Base-by-base conservation (phyloP, 2,329 filamentous ascomycete species). In the Moelleriella libera region DNA sequence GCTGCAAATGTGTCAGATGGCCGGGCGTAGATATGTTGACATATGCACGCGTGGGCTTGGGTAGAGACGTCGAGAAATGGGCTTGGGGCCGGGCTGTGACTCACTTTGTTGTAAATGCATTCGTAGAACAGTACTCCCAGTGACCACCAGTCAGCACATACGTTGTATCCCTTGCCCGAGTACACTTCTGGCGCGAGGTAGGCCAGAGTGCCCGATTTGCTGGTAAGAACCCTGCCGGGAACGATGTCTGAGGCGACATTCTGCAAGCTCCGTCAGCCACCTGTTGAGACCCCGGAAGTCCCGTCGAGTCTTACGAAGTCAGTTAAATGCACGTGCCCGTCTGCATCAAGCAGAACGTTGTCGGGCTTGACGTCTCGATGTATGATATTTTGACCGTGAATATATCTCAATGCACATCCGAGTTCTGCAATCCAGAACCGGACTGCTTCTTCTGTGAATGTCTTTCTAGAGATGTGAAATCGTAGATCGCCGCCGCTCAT, bases 101-200 rank as follows among this genome's bases (percentile, higher is more conserved):
- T 46, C 67, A 88, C 88, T 82, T 94, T 97, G 69, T 94, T 95
- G 70, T 97, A 98, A 54, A 98, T 96, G 74, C 92, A 97, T 65
- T 98, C 92, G 65, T 96, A 98, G 64, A 97, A 97, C n/a, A 94
- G 76, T 43, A 98, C 92, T 45, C 92, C 92, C 28, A 98, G 68
- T 5, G 92, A 97, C 92, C 92, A 98, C 92, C 92, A 98, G 63
- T 98, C 92, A 41, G 92, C 89, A 56, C 92, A 86, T 44, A 82
- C 80, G 50, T 85, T 82, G 60, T 98, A 98, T 40, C 92, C 92
- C 51, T 81, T 83, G 45, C 90, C 90, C 54, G 82, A 77, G 59
- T 97, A 98, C 2, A 97, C 92, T 63, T 98, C 92, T 5, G 92
- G 92, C 1, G 90, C 89, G 6, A 98, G 78, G 61, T 98, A 98